Conservation (phyloP, 139 green algal species). For the Auxenochlorella pyrenoidosa region DNA sequence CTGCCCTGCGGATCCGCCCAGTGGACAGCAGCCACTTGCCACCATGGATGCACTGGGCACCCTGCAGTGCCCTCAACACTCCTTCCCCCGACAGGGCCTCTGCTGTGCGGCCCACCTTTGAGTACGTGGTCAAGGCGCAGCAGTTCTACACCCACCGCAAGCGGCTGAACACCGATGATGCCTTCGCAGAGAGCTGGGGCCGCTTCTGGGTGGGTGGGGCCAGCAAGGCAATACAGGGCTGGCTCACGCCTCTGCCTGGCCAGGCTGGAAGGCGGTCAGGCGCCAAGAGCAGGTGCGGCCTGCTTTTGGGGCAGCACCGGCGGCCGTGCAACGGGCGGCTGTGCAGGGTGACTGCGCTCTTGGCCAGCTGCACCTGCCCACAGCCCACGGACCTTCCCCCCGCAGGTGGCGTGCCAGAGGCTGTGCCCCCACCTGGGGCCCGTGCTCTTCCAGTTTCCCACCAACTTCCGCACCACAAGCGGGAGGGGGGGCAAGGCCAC, state of each 20-base stretch:
- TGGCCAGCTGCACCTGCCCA: too few relatives aligned
- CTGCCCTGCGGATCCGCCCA: too few relatives aligned
- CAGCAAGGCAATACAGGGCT: too few relatives aligned
- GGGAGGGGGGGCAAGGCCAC: background rate
- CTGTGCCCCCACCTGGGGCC: slow-evolving; percentile 41
- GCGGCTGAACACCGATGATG: slow-evolving; percentile 28
- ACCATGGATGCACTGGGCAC: too few relatives aligned
- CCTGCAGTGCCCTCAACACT: too few relatives aligned
- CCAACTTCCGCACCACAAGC: slow-evolving; percentile 30
- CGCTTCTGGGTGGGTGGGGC: slow-evolving; percentile 24
- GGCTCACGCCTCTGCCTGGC: too few relatives aligned
- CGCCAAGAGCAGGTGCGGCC: too few relatives aligned
- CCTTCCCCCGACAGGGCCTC: background rate
- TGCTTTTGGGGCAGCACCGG: too few relatives aligned
- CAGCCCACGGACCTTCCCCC: too few relatives aligned
- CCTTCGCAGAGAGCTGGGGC: slow-evolving; percentile 26
- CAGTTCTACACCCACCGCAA: slow-evolving; percentile 39
- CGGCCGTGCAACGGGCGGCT: too few relatives aligned
- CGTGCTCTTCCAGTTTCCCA: slow-evolving; percentile 37
- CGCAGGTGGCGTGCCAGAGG: slow-evolving; percentile 26
- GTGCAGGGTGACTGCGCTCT: background rate
- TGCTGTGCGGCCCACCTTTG: slow-evolving; percentile 9
- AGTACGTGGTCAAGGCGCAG: slow-evolving; percentile 31
- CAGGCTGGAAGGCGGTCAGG: too few relatives aligned
- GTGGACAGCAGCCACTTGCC: too few relatives aligned